Conservation (phyloP, 306 rosid genomes). For the Acacia melanoxylon region DNA sequence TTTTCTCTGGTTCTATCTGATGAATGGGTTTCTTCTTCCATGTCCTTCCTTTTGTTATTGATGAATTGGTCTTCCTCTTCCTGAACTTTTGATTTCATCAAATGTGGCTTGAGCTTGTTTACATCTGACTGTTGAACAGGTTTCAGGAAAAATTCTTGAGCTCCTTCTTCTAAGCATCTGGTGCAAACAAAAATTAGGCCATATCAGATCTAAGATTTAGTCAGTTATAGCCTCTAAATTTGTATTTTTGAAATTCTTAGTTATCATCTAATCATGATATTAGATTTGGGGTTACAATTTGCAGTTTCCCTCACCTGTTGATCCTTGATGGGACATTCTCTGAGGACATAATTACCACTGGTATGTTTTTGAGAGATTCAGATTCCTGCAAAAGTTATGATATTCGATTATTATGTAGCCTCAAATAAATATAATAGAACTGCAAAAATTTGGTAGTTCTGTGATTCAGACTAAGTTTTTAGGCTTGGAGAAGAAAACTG, state of each 20-base stretch:
- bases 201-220: constrained; percentile 27
- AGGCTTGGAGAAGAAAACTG: background rate
- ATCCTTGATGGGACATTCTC: constrained; percentile 86
- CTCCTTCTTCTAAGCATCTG: constrained; percentile 94
- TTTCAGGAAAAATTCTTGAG: constrained; percentile 78
- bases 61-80: constrained; percentile 38
- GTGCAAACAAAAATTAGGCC: constrained; percentile 6
- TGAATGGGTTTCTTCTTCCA: constrained; percentile 36
- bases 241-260: background rate
- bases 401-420: constrained; percentile 22
- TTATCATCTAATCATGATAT: background rate
- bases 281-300: background rate
- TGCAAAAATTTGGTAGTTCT: background rate
- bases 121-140: constrained; percentile 83
- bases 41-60: constrained; percentile 35
- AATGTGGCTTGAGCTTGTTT: constrained; percentile 72
- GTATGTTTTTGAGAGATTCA: constrained; percentile 74
- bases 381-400: constrained; percentile 63
- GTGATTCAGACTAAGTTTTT: background rate
- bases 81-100: constrained; percentile 52
- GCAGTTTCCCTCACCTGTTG: constrained; percentile 53
- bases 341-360: constrained; percentile 93
- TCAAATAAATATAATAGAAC: background rate
- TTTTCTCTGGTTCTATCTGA: constrained; percentile 47
- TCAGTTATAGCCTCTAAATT: background rate